These are phyloP conservation scores for Thamnidium elegans DNA, from an alignment of 192 early-diverging fungal genomes.

Conservation along the genomic window DNA sequence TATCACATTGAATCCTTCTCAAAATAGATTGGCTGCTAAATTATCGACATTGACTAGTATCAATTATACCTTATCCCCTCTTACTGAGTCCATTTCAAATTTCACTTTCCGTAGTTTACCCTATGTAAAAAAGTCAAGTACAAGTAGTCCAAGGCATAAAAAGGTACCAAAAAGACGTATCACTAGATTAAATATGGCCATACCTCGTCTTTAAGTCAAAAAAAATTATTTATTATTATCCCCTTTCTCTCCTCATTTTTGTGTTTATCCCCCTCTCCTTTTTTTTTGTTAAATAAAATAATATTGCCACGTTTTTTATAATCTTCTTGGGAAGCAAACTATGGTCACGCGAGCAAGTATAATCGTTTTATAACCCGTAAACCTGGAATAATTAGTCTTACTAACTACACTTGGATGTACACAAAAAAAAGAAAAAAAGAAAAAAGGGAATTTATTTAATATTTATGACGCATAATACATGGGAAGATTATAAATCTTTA, in stretches of 20 bases:
- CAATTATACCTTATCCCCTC: constrained; percentile 87
- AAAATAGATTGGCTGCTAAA: constrained; percentile 82
- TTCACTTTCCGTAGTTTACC: constrained; percentile 70
- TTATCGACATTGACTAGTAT: constrained; percentile 79
- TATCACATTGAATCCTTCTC: constrained; percentile 66
- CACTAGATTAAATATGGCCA: constrained; percentile 23
- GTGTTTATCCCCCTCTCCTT: neutral
- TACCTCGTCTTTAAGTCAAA: neutral
- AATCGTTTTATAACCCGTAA: too few relatives aligned
- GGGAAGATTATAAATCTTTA: constrained; percentile 4
- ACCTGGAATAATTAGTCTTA: too few relatives aligned
- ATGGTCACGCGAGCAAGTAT: too few relatives aligned
- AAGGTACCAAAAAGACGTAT: constrained; percentile 37
- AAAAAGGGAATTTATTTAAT: too few relatives aligned
- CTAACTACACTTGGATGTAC: too few relatives aligned
- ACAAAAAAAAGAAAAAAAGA: neutral
- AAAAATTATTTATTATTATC: constrained; percentile 5
- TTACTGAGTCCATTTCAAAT: constrained; percentile 76
- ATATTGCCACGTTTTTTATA: neutral
- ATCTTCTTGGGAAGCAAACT: neutral
- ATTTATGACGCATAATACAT: neutral
- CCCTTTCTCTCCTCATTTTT: neutral
- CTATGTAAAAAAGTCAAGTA: constrained; percentile 28
- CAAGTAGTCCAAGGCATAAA: constrained; percentile 23
- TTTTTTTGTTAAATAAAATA: neutral